Conservation (phyloP, 371 early-diverging fungal species). For the Batrachochytrium dendrobatidis region DNA sequence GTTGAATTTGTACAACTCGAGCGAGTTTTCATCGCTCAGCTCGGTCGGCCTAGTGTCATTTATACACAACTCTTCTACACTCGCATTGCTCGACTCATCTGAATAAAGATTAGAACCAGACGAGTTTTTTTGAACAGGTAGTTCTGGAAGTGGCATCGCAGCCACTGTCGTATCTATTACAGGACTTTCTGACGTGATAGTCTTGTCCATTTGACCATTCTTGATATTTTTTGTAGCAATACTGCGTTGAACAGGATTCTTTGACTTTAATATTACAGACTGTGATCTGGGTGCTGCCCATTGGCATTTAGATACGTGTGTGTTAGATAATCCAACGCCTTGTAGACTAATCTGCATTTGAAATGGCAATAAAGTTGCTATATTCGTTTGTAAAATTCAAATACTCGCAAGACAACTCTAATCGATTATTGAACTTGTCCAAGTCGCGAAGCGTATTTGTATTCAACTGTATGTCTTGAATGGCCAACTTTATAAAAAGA, state of each 20-base stretch:
- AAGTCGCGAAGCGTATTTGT: too few species aligned
- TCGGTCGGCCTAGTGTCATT: background rate
- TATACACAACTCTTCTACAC: background rate
- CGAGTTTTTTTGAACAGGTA: constrained; percentile 1
- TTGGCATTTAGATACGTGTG: background rate
- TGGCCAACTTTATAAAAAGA: too few species aligned
- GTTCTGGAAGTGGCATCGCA: background rate
- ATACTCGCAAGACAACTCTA: background rate
- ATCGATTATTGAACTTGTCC: background rate
- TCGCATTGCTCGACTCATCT: background rate
- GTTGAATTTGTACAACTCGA: background rate
- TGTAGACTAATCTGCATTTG: background rate
- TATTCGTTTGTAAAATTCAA: background rate
- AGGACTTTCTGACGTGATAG: background rate
- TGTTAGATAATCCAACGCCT: background rate
- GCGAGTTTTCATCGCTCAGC: background rate
- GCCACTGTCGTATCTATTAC: background rate
- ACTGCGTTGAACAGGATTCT: too few species aligned
- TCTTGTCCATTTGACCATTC: too few species aligned
- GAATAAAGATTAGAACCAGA: background rate
- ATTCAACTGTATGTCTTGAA: too few species aligned
- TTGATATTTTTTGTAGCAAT: too few species aligned
- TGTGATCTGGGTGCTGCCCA: constrained; percentile 2
- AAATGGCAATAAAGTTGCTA: background rate
- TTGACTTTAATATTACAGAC: background rate